Base-by-base conservation (phyloP, 1,284 basidiomycete genomes). In the Phenoliferia sp. region DNA sequence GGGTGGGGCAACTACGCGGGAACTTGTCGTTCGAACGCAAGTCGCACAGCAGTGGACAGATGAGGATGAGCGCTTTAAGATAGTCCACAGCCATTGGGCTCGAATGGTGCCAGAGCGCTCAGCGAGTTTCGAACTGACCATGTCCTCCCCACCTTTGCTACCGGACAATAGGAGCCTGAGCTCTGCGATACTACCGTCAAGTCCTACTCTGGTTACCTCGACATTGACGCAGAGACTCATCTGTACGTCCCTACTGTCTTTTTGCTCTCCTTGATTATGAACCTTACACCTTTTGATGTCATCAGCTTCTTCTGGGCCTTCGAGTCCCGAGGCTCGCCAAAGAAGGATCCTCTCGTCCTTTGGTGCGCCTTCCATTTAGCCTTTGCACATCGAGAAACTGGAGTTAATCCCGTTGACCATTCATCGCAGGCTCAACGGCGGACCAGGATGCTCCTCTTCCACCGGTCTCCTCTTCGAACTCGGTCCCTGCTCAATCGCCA, bases 121-220 rank as follows among this genome's bases (percentile, higher is more conserved):
- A n/a, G n/a, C n/a, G n/a, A n/a, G 26, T 31, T n/a, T 9, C 15
- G 34, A n/a, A 32, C 50, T 29, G 29, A 29, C 31, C 22, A 28
- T 29, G 3, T 54, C 35, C 62, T 26, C 52, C 26, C 52, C 17
- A 31, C 50, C 50, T 12, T n/a, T 26, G 15, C 15, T n/a, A 54
- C 50, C 39, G 39, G 22, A 12, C 39, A 12, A 44, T 59, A 61
- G 48, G 61, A 69, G 67, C 65, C 63, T 17, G 19, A 64, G 29
- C 79, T 95, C 31, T 96, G 93, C 74, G 93, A 95, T 74, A 80
- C 89, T 0, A 82, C 84, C 56, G 91, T 94, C 59, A 86, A 93
- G 78, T 90, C 93, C 78, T 87, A 90, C 76, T 58, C 56, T 17
- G 55, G 92, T 15, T 96, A 94, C 79, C 84, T 97, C 52, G 93